Percentiles rank a stretch among this genome's conserved stretches.
These are phyloP conservation scores for Verticillium isaacii DNA, from an alignment of 2,329 filamentous ascomycete genomes.

Conservation along the genomic window DNA sequence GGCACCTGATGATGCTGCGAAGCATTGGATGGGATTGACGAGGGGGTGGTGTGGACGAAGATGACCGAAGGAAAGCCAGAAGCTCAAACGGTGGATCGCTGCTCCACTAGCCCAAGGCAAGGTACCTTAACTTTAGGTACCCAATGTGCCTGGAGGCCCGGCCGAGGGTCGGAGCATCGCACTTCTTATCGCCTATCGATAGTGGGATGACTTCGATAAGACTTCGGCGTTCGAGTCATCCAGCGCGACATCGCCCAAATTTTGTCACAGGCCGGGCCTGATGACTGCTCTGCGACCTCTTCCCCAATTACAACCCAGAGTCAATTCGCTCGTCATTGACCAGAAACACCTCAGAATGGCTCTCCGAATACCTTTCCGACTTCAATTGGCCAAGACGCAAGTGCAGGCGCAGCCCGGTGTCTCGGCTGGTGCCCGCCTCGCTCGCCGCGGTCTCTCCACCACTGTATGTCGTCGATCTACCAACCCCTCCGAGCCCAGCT, in stretches of 20 bases:
- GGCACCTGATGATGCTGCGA: neutral
- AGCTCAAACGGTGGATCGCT: neutral
- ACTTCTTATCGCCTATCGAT: neutral
- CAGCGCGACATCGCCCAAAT: neutral
- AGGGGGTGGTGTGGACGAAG: neutral
- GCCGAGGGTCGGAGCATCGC: neutral
- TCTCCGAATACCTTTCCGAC: conserved; percentile 31
- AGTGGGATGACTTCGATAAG: neutral
- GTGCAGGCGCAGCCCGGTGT: conserved; percentile 13
- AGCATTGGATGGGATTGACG: neutral
- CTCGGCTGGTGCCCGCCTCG: conserved; percentile 19
- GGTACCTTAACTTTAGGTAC: neutral
- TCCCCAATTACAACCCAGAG: neutral
- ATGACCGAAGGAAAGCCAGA: neutral
- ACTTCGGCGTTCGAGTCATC: neutral
- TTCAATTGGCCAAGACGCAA: conserved; percentile 24
- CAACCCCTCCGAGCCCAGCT: neutral
- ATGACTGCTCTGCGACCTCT: neutral
- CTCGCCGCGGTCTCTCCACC: conserved; percentile 25
- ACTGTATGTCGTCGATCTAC: conserved; percentile 15
- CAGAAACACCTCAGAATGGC: conserved; percentile 27
- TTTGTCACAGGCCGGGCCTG: neutral
- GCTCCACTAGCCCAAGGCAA: neutral
- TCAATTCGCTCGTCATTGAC: neutral
- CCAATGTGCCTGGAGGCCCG: neutral